A percentile compares a stretch with the other conserved stretches of the same genome.
Conservation (phyloP, 169 alveolate genomes). For the Plasmodium blacklocki region DNA sequence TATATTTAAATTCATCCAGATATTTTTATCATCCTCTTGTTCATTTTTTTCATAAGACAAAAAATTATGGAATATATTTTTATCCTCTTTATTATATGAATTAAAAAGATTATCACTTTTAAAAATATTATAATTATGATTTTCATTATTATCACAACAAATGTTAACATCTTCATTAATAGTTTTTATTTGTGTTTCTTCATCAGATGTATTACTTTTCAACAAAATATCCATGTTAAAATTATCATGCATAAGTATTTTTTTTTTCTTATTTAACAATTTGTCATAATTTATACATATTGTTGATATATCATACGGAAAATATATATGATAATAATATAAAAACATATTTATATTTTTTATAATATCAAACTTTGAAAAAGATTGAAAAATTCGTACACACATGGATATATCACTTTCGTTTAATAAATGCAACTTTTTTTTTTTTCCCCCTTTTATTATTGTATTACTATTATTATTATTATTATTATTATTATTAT, state of each 20-base stretch:
- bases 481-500: too few relatives aligned
- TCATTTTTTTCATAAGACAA: not conserved
- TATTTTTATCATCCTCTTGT: not conserved
- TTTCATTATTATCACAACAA: too few relatives aligned
- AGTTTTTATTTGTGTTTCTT: not conserved
- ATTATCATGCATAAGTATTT: too few relatives aligned
- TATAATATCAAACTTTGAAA: slow-evolving; percentile 19
- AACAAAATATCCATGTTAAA: too few relatives aligned
- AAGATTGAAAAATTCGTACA: slow-evolving; percentile 55
- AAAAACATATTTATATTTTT: not conserved
- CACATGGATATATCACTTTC: slow-evolving; percentile 29
- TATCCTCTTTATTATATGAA: not conserved
- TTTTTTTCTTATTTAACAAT: not conserved
- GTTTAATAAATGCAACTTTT: slow-evolving; percentile 18
- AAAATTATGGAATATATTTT: not conserved
- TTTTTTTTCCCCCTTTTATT: too few relatives aligned
- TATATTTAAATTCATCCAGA: slow-evolving; percentile 30
- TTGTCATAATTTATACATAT: not conserved
- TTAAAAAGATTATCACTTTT: too few relatives aligned
- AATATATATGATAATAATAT: not conserved
- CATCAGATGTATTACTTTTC: too few relatives aligned
- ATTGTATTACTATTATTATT: too few relatives aligned
- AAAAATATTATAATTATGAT: too few relatives aligned
- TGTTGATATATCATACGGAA: slow-evolving; percentile 23
- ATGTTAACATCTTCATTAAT: not conserved